Base-by-base conservation (phyloP, 2,329 filamentous ascomycete species). In the Phialemoniopsis sp. region DNA sequence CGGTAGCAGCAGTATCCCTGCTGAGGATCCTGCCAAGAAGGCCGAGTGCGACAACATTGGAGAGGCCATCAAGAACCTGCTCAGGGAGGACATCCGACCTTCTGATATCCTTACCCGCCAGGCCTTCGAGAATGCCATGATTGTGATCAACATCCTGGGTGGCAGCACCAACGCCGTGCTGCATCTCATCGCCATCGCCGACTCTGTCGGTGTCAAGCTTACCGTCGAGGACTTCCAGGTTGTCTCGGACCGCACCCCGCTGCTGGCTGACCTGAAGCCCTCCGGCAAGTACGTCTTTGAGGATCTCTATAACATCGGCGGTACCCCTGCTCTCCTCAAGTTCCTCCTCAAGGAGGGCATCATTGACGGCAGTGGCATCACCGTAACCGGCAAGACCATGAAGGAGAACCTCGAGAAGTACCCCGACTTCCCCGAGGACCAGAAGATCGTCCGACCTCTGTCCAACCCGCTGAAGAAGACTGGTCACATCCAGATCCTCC, bases 251-350 rank as follows among this genome's bases (percentile, higher is more conserved):
- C 78, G 81, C 36, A 88, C 76, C 14, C 87, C 87, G 16, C 85
- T 89, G 71, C 73, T 93, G 17, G 87, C 87, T 8, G 86, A 93
- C 58, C 70, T 93, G 32, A 90, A 91, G 70, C 87, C 87, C 3
- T 89, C 85, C 5, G 89, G 89, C 39, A 89, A 88, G 57, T 93
- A 89, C 63, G 85, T 90, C 58, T 91, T 95, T 76, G 87, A 82
- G 46, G 84, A 88, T 52, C 66, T 88, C 42, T 90, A 89, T 67
- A 85, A 90, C 47, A 87, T 95, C 47, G 89, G 89, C 43, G 89
- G 89, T 30, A 89, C 89, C 30, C 89, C 89, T 0, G 83, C 85
- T 0, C 84, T 96, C 6, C 87, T 94, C 62, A 94, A 94, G 66
- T 80, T 91, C 56, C 77, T 96, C 32, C 78, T 94, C 46, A 87